These are phyloP conservation scores for Colletotrichum truncatum DNA, from an alignment of 2,329 filamentous ascomycete species.

Conservation along the genomic window DNA sequence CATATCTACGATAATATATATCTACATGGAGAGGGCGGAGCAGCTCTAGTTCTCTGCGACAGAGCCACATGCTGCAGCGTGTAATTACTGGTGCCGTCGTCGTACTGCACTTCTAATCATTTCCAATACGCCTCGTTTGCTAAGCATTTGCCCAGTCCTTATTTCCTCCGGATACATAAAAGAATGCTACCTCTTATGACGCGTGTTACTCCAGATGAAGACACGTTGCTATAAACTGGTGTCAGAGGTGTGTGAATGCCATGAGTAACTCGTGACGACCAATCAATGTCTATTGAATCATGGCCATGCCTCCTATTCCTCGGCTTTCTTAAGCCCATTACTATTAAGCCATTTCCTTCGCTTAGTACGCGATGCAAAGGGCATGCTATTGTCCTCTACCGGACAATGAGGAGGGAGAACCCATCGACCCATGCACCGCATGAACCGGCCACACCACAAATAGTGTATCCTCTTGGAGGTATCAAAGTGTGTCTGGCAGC, in stretches of 20 bases:
- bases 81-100: not conserved
- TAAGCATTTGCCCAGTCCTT: not conserved
- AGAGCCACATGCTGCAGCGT: not conserved
- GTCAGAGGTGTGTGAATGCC: not conserved
- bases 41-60: not conserved
- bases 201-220: not conserved
- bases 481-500: constrained; percentile 80
- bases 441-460: constrained; percentile 88
- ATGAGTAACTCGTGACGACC: not conserved
- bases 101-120: not conserved
- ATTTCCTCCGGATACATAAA: not conserved
- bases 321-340: not conserved
- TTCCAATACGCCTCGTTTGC: constrained; percentile 1
- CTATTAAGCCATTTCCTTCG: not conserved
- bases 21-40: not conserved
- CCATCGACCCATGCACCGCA: constrained; percentile 85
- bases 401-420: constrained; percentile 76
- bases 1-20: too few species aligned
- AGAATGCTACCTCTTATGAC: not conserved
- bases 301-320: not conserved
- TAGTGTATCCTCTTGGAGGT: constrained; percentile 86
- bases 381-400: not conserved
- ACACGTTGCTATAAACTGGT: not conserved
- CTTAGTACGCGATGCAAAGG: too few species aligned
- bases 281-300: not conserved